Evolutionary conservation across 2,329 filamentous ascomycete species (phyloP), one percentile per base, ranked within the genome.

Genomic region (Daldinia sp.): DNA sequence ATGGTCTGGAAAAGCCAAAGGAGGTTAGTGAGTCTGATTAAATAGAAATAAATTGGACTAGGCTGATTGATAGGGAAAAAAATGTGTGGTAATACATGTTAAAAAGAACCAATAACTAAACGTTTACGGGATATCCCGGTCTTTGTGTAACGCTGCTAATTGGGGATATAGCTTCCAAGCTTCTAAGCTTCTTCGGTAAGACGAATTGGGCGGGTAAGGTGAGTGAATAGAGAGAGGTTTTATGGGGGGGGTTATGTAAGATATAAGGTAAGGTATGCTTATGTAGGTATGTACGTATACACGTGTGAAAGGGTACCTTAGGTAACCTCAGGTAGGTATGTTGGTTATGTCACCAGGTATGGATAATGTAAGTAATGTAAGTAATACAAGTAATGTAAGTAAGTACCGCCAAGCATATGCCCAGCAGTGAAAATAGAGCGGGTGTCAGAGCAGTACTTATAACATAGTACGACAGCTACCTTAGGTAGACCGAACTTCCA

Each of bases 41-140:
- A 65, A 70, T 59, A 37, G 44, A 50, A 65, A 68, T 59, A 42
- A 51, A 59, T 37, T 37, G 42, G 51, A 44, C n/a, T 55, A 57
- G 60, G 39, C 28, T 28, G 39, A 37, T 50, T 15, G 54, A 33
- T 23, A 60, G 33, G n/a, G 23, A 30, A 35, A 9, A 13, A 33
- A 30, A 59, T 26, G 61, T 57, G 58, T 54, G 18, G 48, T 58
- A 46, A 60, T 59, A 58, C 58, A 55, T 54, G 50, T 26, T 9
- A 33, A 30, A 51, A 33, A 18, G 37, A 56, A 60, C 50, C 62
- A 63, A 68, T 65, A 23, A 23, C 20, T 23, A 12, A 63, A 51
- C 53, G 51, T 62, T 53, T 30, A 60, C 60, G 66, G 69, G 53
- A 42, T 68, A 71, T 68, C 63, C 68, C 66, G 69, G 66, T 63